Percentiles rank a stretch among this genome's conserved stretches.
These are phyloP conservation scores for Darksidea phi DNA, from an alignment of 495 filamentous ascomycete species.

Conservation along the genomic window DNA sequence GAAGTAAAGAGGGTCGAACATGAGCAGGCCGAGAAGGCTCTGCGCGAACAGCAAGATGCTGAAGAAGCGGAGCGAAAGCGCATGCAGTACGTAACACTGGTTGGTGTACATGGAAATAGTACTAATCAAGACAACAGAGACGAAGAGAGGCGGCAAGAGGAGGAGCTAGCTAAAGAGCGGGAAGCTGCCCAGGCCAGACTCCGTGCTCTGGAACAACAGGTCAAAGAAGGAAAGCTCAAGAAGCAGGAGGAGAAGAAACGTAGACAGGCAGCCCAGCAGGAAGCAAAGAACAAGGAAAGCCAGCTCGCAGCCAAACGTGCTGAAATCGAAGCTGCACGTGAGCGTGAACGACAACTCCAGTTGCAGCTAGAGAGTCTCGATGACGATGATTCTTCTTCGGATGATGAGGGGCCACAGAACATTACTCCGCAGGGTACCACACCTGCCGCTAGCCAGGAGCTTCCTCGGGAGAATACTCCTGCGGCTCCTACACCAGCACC, in stretches of 20 bases:
- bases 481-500: constrained; percentile 37
- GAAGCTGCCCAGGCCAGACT: constrained; percentile 79
- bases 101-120: neutral
- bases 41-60: constrained; percentile 71
- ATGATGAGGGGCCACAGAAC: constrained; percentile 80
- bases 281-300: constrained; percentile 85
- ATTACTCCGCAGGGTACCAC: constrained; percentile 82
- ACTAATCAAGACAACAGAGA: constrained; percentile 55
- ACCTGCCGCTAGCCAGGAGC: constrained; percentile 65
- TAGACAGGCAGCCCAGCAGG: constrained; percentile 81
- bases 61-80: constrained; percentile 71
- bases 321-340: constrained; percentile 86
- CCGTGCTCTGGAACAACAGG: constrained; percentile 87
- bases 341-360: constrained; percentile 84
- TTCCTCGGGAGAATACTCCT: constrained; percentile 41
- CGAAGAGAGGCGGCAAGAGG: constrained; percentile 71
- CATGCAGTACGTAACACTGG: constrained; percentile 73
- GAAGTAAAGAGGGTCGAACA: constrained; percentile 48
- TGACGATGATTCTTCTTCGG: constrained; percentile 68
- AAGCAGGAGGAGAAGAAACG: constrained; percentile 91
- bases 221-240: constrained; percentile 91
- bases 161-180: constrained; percentile 74
- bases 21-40: constrained; percentile 51
- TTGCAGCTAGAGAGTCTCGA: constrained; percentile 81
- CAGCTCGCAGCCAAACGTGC: constrained; percentile 80